Base-by-base conservation (phyloP, 75 land plant genomes). In the Selaginella tamariscina region DNA sequence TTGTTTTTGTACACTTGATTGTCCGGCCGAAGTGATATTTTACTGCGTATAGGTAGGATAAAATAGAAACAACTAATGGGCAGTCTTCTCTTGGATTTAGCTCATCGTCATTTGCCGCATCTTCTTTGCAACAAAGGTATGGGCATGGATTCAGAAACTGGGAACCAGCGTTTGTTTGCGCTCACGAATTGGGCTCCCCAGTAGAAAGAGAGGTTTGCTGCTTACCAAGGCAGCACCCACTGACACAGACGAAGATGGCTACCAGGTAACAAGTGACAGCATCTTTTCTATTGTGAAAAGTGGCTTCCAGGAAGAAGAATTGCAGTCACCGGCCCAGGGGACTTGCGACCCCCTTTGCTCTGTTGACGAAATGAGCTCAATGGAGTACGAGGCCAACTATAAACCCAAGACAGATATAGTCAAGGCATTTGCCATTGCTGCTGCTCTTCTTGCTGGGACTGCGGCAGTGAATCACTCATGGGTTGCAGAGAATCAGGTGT, bases 401-500 rank as follows among this genome's bases (percentile, higher is more conserved):
- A 86, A 89, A 74, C 96, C 96, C 23, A 94, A 83, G 75, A 87
- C 88, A 13, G 96, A 89, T 71, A 66, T 94, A 28, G 56, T 86
- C 57, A 94, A 94, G 78, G 91, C 91, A 54, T 56, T 82, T 56
- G 72, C 88, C 21, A 74, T 94, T 62, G 70, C 86, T 73, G 88
- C 84, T 33, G 73, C 79, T 33, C 79, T 85, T 56, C 55, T 70
- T 24, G 78, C 72, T 9, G 91, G 88, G 29, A 77, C 83, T 11
- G 82, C 81, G 24, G 83, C 89, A 32, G 75, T 94, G 32, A 90
- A 94, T 70, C 96, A 89, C 65, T 87, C 98, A 1, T 94, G 98
- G 98, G 98, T 94, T 30, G 91, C 96, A 64, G 88, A 80, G n/a
- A 84, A 94, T 75, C 98, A 94, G 90, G 96, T 86, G 27, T 13